Base-by-base conservation (phyloP, 2,329 filamentous ascomycete species). In the Cadophora luteo-olivacea region DNA sequence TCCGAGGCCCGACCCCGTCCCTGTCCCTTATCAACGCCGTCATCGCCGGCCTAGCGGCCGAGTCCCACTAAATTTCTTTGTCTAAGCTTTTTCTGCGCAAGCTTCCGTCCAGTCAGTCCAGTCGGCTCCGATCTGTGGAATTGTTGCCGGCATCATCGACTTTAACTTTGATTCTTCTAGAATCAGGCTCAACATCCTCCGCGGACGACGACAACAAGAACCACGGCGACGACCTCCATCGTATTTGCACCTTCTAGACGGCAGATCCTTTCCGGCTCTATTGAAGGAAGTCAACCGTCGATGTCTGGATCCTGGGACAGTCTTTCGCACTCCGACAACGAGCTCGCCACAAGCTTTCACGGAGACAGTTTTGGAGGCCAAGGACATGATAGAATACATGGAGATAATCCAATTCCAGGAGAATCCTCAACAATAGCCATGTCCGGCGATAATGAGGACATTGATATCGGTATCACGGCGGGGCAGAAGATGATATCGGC, bases 401-500 rank as follows among this genome's bases (percentile, higher is more conserved):
- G 73, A 68, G 73, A 77, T 67, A 68, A 72, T 48, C 68, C 52
- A n/a, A 70, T 77, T n/a, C 73, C 74, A 57, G 71, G 72, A 67
- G 67, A 68, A 54, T 66, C 70, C 64, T 66, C 69, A 41, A 76
- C 73, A n/a, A 72, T 77, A 69, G 73, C 70, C 32, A 77, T 77
- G 74, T 68, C 70, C 25, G 73, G 70, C 19, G 73, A 76, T 64
- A 72, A 79, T 70, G 80, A 81, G 45, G 75, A 77, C 65, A 79
- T 79, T 67, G 82, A 83, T 48, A 80, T 85, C 32, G 89, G 95
- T 70, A 93, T 97, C 72, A 94, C 94, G 5, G 87, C 94, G 25
- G 81, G 86, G 14, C 95, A 98, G 82, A 96, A 95, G 83, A 99
- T 99, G 96, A 80, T 97, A 65, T 97, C 95, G 67, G 96, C 96